phyloP scores from a whole-genome alignment of 75 land plant species.

The Gnetum montanum region DNA sequence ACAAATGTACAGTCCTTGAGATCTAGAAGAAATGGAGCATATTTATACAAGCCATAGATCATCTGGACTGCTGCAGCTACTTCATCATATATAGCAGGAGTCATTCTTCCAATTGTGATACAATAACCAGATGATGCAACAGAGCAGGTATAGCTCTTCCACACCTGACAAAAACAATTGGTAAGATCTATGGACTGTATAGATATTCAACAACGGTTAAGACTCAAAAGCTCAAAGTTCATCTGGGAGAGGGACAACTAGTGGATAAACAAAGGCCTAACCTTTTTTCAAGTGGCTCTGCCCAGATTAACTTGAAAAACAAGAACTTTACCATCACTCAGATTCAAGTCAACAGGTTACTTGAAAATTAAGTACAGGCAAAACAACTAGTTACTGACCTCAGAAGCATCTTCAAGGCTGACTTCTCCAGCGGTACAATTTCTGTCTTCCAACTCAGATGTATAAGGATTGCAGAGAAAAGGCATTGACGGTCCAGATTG shows the following conservation, averaged over 20 bases:
- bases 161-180: constrained; percentile 44
- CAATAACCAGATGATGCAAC: constrained; percentile 34
- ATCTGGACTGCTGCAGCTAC: constrained; percentile 47
- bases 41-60: constrained; percentile 53
- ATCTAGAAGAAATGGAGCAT: constrained; percentile 58
- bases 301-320: no score
- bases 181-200: no score
- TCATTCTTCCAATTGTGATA: constrained; percentile 41
- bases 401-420: constrained; percentile 31
- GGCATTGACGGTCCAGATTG: constrained; percentile 70
- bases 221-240: no score
- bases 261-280: no score
- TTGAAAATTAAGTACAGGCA: no score
- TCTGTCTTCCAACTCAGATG: constrained; percentile 24
- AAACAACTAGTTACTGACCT: constrained; percentile 18
- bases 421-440: constrained; percentile 35
- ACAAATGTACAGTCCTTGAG: constrained; percentile 75
- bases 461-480: constrained; percentile 47
- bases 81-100: constrained; percentile 46
- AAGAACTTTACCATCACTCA: background rate
- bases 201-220: no score
- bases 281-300: no score
- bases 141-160: constrained; percentile 53
- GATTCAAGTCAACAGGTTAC: background rate
- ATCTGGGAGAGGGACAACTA: no score